These are phyloP conservation scores for Microthyrium microscopicum DNA, from an alignment of 2,329 filamentous ascomycete species.

Conservation along the genomic window DNA sequence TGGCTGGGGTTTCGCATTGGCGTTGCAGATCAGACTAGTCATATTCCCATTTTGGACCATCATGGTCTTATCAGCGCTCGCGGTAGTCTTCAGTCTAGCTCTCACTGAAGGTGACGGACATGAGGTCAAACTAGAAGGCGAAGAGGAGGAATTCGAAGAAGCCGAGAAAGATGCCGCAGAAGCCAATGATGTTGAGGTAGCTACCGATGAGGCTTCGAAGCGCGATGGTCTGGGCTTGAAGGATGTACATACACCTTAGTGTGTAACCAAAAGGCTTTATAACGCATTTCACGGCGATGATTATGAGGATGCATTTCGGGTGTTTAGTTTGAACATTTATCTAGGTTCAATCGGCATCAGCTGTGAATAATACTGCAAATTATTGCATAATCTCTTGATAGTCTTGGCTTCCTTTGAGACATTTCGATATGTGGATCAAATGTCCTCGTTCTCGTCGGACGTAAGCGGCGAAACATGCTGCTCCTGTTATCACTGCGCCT, in stretches of 20 bases:
- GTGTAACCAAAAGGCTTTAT: too few relatives aligned
- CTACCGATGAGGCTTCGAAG: too few relatives aligned
- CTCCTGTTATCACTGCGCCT: constrained; percentile 32
- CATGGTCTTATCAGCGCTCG: constrained; percentile 31
- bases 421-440: constrained; percentile 29
- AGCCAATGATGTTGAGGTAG: too few relatives aligned
- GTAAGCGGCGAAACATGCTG: constrained; percentile 37
- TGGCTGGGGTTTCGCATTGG: constrained; percentile 42
- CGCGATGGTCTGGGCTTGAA: too few relatives aligned
- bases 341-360: too few relatives aligned
- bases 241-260: too few relatives aligned
- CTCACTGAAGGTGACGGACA: constrained; percentile 47
- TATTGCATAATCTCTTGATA: too few relatives aligned
- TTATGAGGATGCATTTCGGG: too few relatives aligned
- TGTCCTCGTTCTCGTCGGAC: constrained; percentile 43
- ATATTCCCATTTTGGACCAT: constrained; percentile 43
- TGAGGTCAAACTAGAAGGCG: constrained; percentile 47
- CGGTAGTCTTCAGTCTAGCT: constrained; percentile 35
- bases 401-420: constrained; percentile 1
- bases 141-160: constrained; percentile 28
- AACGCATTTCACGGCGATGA: too few relatives aligned
- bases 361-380: too few relatives aligned
- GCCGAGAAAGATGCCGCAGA: too few relatives aligned
- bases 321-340: too few relatives aligned
- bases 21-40: constrained; percentile 38